Percentiles rank a stretch among this genome's conserved stretches.
phyloP scores from a whole-genome alignment of 208 protist genomes.

The Wallacemonas sp. region DNA sequence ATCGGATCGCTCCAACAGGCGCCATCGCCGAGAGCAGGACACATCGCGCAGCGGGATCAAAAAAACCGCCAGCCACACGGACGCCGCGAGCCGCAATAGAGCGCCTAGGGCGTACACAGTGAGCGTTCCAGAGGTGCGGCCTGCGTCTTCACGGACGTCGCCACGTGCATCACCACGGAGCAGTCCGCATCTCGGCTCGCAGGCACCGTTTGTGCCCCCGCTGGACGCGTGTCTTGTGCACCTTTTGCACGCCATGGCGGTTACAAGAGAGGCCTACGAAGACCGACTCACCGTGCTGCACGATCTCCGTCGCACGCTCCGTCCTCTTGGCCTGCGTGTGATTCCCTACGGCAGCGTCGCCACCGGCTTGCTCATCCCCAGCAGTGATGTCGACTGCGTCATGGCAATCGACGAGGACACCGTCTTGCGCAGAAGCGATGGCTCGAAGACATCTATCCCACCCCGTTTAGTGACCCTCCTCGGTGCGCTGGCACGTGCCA shows the following conservation, averaged over 20 bases:
- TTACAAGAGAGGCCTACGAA: slow-evolving; percentile 27
- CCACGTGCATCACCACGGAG: not conserved
- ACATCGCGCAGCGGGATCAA: not conserved
- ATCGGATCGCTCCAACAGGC: not conserved
- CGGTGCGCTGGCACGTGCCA: slow-evolving; percentile 6
- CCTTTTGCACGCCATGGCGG: slow-evolving; percentile 48
- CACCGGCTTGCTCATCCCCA: slow-evolving; percentile 70
- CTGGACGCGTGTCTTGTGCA: slow-evolving; percentile 49
- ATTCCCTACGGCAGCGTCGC: slow-evolving; percentile 77
- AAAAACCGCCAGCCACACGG: not conserved
- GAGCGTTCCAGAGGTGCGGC: not conserved
- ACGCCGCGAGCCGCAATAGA: not conserved
- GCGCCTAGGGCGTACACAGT: slow-evolving; percentile 5
- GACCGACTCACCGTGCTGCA: slow-evolving; percentile 37
- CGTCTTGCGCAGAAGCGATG: not conserved
- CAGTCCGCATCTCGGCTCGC: not conserved
- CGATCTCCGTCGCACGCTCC: slow-evolving; percentile 38
- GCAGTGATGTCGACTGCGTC: slow-evolving; percentile 86
- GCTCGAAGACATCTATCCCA: slow-evolving; percentile 13
- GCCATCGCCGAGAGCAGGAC: not conserved
- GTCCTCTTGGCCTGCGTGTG: slow-evolving; percentile 31
- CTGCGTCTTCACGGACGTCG: not conserved
- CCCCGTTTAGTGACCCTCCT: slow-evolving; percentile 13
- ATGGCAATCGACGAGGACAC: slow-evolving; percentile 24
- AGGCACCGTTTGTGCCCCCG: slow-evolving; percentile 3